Conservation (phyloP, 1,284 basidiomycete species). For the Tetrapyrgos nigripes region DNA sequence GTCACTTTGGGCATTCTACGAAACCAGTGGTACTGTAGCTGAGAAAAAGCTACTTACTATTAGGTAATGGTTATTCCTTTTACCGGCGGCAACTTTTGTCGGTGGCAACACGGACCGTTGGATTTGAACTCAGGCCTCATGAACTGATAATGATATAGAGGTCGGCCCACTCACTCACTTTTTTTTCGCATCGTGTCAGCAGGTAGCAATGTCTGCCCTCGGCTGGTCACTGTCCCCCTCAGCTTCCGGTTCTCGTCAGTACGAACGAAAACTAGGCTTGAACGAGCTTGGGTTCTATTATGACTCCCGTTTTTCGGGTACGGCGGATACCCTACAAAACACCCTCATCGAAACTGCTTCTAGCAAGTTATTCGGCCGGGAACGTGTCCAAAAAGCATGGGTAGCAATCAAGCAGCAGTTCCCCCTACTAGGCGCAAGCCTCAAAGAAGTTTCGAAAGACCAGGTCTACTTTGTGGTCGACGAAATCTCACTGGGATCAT, state of each 20-base stretch:
- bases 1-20: conserved; percentile 70
- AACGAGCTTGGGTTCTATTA: conserved; percentile 53
- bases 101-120: too few species aligned
- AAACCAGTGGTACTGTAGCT: not conserved
- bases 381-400: conserved; percentile 50
- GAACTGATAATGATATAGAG: too few species aligned
- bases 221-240: not conserved
- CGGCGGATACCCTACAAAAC: conserved; percentile 49
- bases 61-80: too few species aligned
- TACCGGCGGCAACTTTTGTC: too few species aligned
- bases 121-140: too few species aligned
- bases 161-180: not conserved
- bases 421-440: conserved; percentile 51
- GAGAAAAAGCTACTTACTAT: not conserved
- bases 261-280: conserved; percentile 46
- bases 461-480: conserved; percentile 46
- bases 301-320: conserved; percentile 49
- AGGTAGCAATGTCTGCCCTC: not conserved
- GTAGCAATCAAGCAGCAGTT: conserved; percentile 47
- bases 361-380: conserved; percentile 21
- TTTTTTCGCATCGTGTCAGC: not conserved
- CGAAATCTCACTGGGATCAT: conserved; percentile 34
- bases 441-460: conserved; percentile 36
- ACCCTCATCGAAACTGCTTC: conserved; percentile 36
- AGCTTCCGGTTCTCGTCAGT: conserved; percentile 19